A percentile compares a stretch with the other conserved stretches of the same genome.
Evolutionary conservation across 306 rosid species (phyloP).

Genomic region (Inga laurina): DNA sequence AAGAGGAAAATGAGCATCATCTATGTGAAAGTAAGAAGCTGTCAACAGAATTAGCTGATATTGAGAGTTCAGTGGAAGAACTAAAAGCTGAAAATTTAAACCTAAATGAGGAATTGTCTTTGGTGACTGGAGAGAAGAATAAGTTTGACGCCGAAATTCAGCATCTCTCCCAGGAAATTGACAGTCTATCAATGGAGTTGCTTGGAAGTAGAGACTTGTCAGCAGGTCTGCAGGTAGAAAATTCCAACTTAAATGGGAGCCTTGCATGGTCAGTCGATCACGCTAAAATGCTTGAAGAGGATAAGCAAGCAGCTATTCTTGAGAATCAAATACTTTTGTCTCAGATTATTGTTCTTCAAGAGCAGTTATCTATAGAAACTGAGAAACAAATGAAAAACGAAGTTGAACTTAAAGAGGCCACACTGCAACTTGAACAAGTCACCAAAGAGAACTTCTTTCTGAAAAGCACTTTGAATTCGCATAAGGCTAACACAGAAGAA

Average conservation of each 20-base stretch:
- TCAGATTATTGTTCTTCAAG: slow-evolving; percentile 56
- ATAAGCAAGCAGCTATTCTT: slow-evolving; percentile 47
- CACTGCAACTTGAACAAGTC: slow-evolving; percentile 57
- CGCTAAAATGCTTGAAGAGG: slow-evolving; percentile 60
- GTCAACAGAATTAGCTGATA: slow-evolving; percentile 50
- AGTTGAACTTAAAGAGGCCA: slow-evolving; percentile 53
- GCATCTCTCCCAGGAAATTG: slow-evolving; percentile 61
- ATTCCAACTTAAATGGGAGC: slow-evolving; percentile 50
- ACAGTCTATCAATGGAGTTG: slow-evolving; percentile 57
- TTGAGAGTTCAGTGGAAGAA: slow-evolving; percentile 46
- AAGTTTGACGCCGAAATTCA: slow-evolving; percentile 53
- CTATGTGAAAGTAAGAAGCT: slow-evolving; percentile 50
- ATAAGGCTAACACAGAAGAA: slow-evolving; percentile 57
- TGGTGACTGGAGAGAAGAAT: slow-evolving; percentile 58
- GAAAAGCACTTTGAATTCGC: slow-evolving; percentile 51
- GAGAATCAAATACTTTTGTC: slow-evolving; percentile 61
- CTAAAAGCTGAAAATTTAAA: slow-evolving; percentile 62
- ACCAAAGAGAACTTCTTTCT: slow-evolving; percentile 64
- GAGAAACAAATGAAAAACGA: slow-evolving; percentile 51
- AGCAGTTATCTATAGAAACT: slow-evolving; percentile 51
- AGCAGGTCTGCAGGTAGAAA: slow-evolving; percentile 56
- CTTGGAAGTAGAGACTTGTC: slow-evolving; percentile 51
- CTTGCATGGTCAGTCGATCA: slow-evolving; percentile 55
- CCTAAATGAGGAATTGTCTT: slow-evolving; percentile 44
- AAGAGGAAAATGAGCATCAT: slow-evolving; percentile 41